Percentiles rank a stretch among this genome's conserved stretches.
Conservation (phyloP, 2,329 filamentous ascomycete genomes). For the Colletotrichum incanum region DNA sequence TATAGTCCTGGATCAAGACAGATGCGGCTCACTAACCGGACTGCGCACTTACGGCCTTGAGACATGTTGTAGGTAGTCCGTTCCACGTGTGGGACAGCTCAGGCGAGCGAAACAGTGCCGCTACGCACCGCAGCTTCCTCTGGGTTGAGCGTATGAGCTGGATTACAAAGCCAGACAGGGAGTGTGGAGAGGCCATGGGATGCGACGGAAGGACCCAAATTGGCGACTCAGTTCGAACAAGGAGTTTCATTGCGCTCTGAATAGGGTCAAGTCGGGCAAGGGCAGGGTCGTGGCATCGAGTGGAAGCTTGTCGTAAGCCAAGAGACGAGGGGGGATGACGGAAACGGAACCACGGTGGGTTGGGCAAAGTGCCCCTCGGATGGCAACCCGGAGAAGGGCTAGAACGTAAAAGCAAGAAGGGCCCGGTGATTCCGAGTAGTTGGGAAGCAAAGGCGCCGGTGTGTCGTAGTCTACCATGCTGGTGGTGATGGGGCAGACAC, state of each 20-base stretch:
- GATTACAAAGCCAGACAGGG: not conserved
- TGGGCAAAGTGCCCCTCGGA: constrained; percentile 9
- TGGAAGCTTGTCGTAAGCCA: constrained; percentile 35
- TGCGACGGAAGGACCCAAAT: constrained; percentile 7
- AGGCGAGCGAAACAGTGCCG: constrained; percentile 2
- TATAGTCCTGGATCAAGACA: not conserved
- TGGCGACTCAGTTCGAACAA: not conserved
- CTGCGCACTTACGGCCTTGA: not conserved
- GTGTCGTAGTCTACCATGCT: not conserved
- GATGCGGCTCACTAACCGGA: not conserved
- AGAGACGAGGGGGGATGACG: not conserved
- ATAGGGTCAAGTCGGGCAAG: not conserved
- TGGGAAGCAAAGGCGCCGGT: constrained; percentile 9
- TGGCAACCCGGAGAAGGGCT: not conserved
- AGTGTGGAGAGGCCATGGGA: not conserved
- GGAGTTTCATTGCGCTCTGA: constrained; percentile 15
- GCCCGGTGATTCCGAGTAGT: not conserved
- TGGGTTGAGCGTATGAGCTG: not conserved
- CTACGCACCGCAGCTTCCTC: not conserved
- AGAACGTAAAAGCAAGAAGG: not conserved
- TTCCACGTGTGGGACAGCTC: constrained; percentile 14
- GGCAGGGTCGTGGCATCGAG: constrained; percentile 17
- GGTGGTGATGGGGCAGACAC: not conserved
- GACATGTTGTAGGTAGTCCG: not conserved
- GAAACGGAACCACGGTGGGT: not conserved